phyloP scores from a whole-genome alignment of 2,329 filamentous ascomycete genomes.

The Aspergillus sp. region DNA sequence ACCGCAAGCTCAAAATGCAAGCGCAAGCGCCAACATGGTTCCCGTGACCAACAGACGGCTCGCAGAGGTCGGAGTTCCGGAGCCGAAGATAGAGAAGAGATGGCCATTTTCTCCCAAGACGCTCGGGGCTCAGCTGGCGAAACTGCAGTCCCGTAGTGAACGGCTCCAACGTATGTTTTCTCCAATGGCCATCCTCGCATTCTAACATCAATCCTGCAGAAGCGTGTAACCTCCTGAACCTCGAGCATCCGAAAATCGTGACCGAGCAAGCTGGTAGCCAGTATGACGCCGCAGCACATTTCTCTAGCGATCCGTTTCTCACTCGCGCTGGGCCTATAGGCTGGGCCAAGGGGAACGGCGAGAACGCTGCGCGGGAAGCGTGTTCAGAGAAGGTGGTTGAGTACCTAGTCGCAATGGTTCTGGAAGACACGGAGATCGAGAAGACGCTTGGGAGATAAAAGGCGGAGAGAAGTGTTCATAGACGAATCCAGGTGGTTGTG shows the following conservation, averaged over 20 bases:
- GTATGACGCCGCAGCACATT: slow-evolving; percentile 13
- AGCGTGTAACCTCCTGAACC: slow-evolving; percentile 14
- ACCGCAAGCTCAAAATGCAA: too few relatives aligned
- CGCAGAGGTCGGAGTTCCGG: too few relatives aligned
- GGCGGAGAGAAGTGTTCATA: slow-evolving; percentile 5
- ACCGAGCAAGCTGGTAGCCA: slow-evolving; percentile 8
- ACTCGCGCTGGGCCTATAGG: slow-evolving; percentile 20
- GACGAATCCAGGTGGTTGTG: too few relatives aligned
- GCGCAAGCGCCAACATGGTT: too few relatives aligned
- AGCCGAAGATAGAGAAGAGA: too few relatives aligned
- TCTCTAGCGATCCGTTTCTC: slow-evolving; percentile 19
- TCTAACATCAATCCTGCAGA: slow-evolving; percentile 7
- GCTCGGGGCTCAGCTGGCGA: too few relatives aligned
- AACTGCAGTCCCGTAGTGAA: too few relatives aligned
- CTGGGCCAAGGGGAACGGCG: slow-evolving; percentile 5
- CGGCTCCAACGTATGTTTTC: too few relatives aligned
- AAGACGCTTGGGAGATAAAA: slow-evolving; percentile 2
- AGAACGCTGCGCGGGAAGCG: slow-evolving; percentile 7
- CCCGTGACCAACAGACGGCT: too few relatives aligned
- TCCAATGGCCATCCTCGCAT: too few relatives aligned
- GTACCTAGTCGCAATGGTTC: slow-evolving; percentile 20
- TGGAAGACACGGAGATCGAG: slow-evolving; percentile 16
- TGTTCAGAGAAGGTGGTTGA: slow-evolving; percentile 18
- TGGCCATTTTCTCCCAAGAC: too few relatives aligned
- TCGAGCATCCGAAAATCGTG: slow-evolving; percentile 13